These are phyloP conservation scores for Castanopsis chinensis DNA, from an alignment of 306 rosid species.

Conservation along the genomic window DNA sequence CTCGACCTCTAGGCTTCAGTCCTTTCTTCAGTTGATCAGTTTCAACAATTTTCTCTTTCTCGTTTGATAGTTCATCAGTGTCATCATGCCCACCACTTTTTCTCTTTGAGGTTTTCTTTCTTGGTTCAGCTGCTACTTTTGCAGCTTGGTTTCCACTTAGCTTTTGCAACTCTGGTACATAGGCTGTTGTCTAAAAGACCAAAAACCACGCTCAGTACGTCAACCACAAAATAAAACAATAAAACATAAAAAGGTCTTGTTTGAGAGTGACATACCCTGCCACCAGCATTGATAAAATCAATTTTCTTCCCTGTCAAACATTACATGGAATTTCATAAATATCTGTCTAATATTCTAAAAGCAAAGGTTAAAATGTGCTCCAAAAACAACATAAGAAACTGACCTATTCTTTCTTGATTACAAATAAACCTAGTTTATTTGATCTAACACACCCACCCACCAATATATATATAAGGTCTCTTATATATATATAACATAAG, in stretches of 20 bases:
- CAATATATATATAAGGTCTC: too few relatives aligned
- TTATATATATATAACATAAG: too few relatives aligned
- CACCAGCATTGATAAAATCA: conserved; percentile 83
- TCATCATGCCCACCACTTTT: conserved; percentile 27
- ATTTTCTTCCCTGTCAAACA: conserved; percentile 69
- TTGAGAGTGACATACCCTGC: conserved; percentile 69
- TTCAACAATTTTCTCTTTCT: conserved; percentile 31
- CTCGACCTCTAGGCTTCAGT: conserved; percentile 47
- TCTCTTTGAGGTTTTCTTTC: conserved; percentile 45
- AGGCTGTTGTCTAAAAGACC: conserved; percentile 73
- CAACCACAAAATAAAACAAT: neutral
- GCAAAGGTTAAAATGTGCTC: neutral
- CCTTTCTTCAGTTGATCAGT: conserved; percentile 45
- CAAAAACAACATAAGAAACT: neutral
- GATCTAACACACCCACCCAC: neutral
- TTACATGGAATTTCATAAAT: conserved; percentile 20
- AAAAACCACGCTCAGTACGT: conserved; percentile 26
- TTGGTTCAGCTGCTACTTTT: conserved; percentile 45
- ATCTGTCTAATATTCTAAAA: neutral
- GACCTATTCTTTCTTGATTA: neutral
- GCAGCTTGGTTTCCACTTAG: conserved; percentile 51
- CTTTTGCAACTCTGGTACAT: conserved; percentile 91
- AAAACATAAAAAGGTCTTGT: conserved; percentile 3
- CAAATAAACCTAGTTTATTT: neutral
- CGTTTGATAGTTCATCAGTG: conserved; percentile 36